These are phyloP conservation scores for Entomortierella parvispora DNA, from an alignment of 192 early-diverging fungal species.

Conservation along the genomic window DNA sequence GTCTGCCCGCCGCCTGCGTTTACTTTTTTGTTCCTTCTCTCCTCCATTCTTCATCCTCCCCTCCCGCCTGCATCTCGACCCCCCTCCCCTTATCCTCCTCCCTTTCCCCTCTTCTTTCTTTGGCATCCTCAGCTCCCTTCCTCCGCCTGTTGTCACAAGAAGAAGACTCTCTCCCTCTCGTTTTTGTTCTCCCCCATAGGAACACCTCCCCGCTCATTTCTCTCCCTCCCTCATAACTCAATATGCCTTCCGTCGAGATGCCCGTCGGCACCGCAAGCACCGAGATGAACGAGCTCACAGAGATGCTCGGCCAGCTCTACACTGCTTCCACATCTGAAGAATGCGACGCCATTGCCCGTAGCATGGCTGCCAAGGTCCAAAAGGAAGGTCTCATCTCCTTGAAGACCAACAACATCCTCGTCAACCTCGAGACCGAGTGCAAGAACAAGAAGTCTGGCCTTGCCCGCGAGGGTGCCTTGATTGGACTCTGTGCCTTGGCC, in stretches of 20 bases:
- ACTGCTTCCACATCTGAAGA: slow-evolving; percentile 55
- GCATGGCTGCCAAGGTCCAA: slow-evolving; percentile 68
- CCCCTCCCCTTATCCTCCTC: too few species aligned
- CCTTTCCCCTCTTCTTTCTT: too few species aligned
- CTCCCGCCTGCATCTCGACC: too few species aligned
- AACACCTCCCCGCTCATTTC: slow-evolving; percentile 16
- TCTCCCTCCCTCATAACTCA: not conserved
- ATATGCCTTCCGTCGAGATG: slow-evolving; percentile 44
- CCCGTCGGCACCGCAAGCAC: slow-evolving; percentile 7
- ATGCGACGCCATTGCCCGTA: slow-evolving; percentile 61
- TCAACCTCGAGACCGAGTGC: slow-evolving; percentile 63
- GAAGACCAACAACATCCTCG: slow-evolving; percentile 65
- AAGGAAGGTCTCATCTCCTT: slow-evolving; percentile 62
- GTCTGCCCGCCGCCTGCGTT: too few species aligned
- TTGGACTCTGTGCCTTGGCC: slow-evolving; percentile 68
- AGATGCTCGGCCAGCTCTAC: slow-evolving; percentile 48
- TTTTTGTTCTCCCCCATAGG: too few species aligned
- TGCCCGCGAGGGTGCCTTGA: slow-evolving; percentile 72
- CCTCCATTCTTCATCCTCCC: not conserved
- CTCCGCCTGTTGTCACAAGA: too few species aligned
- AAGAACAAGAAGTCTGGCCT: slow-evolving; percentile 74
- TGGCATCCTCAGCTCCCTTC: too few species aligned
- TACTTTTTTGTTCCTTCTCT: too few species aligned
- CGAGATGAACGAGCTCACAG: slow-evolving; percentile 39
- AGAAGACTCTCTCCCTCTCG: not conserved